Percentiles rank a stretch among this genome's conserved stretches.
phyloP scores from a whole-genome alignment of 2,329 filamentous ascomycete species.

The Colletotrichum somersetense region DNA sequence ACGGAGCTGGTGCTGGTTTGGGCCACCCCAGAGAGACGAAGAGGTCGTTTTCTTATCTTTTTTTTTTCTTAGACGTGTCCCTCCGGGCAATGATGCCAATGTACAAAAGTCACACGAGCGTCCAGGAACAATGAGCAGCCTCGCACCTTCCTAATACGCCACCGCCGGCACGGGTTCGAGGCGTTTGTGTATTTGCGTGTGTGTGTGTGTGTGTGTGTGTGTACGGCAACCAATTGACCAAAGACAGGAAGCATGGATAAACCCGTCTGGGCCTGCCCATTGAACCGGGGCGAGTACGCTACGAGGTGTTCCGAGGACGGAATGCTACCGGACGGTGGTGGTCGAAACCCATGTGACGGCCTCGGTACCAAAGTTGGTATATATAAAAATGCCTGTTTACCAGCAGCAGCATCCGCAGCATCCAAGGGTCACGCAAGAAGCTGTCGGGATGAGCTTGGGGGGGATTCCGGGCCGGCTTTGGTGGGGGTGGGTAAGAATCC shows the following conservation, averaged over 20 bases:
- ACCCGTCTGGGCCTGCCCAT: background rate
- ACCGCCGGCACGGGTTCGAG: conserved; percentile 8
- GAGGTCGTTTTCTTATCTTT: conserved; percentile 36
- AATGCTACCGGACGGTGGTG: background rate
- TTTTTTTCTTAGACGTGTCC: conserved; percentile 42
- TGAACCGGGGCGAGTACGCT: background rate
- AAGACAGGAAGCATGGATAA: no score
- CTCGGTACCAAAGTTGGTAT: conserved; percentile 8
- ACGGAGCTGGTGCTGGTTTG: conserved; percentile 39
- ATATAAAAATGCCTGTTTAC: background rate
- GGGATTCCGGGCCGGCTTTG: background rate
- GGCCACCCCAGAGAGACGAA: conserved; percentile 24
- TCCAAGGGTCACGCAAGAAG: background rate
- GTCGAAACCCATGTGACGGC: conserved; percentile 15
- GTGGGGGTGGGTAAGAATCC: background rate
- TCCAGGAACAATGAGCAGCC: conserved; percentile 42
- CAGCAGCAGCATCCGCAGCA: background rate
- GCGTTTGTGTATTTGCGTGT: background rate
- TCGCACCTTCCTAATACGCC: conserved; percentile 37
- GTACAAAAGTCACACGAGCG: conserved; percentile 43
- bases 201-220: background rate
- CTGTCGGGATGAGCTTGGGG: background rate
- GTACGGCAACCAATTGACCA: background rate
- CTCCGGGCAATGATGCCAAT: conserved; percentile 41
- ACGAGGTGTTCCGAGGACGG: background rate